Base-by-base conservation (phyloP, 495 filamentous ascomycete species). In the Daldinia decipiens region DNA sequence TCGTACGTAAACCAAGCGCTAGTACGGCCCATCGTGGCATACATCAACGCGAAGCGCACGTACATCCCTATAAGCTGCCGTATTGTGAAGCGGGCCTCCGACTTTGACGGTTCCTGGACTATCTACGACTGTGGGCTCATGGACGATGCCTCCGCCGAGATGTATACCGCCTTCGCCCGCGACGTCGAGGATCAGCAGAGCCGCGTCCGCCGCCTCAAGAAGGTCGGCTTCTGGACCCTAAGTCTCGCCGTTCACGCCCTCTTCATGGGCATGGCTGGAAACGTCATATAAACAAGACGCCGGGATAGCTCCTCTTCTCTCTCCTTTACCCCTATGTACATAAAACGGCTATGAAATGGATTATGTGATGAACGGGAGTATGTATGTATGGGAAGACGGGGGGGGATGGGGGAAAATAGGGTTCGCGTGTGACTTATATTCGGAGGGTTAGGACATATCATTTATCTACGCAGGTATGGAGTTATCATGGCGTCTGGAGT, bases 61-160 rank as follows among this genome's bases (percentile, higher is more conserved):
- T 98, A 97, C 76, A 98, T 99, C 53, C 96, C 95, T 9, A 90
- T 99, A 74, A 91, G 91, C 65, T 98, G 95, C 81, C 92, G 95
- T 58, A 91, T 99, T 59, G 91, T 97, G 67, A 99, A 99, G 81
- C 87, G 86, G 2, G 85, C 87, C 9, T 83, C 85, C 60, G 95
- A 99, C 78, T 99, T 98, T 73, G 93, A 99, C 77, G 95, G 95
- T 17, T 91, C 91, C 68, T 99, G 95, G 95, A 97, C 93, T 15
- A 88, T 97, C 51, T 98, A 89, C 79, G 95, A 99, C 75, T 94
- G 92, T 76, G 93, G 93, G 7, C 82, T 99, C 51, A 93, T 99
- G 93, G 93, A 97, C 68, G 96, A 98, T 77, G 83, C 95, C n/a
- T 93, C 92, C 3, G 92, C 91, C 55, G 95, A 97, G 87, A 92